Base-by-base conservation (phyloP, 2,329 filamentous ascomycete species). In the Xylaria digitata region DNA sequence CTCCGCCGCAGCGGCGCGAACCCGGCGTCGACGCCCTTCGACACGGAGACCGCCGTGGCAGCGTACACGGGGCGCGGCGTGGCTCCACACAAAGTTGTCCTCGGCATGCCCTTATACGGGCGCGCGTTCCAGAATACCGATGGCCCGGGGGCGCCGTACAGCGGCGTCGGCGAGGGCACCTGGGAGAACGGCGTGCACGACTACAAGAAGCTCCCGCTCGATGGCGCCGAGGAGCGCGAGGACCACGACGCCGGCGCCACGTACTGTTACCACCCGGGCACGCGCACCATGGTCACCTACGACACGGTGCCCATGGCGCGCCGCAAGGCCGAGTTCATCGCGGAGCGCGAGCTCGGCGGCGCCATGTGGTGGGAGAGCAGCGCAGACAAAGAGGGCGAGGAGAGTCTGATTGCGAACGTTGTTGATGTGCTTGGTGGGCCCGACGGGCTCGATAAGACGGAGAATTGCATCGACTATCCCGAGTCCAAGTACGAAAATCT, bases 311-410 rank as follows among this genome's bases (percentile, higher is more conserved):
- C 83, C 2, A 87, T 94, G 78, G 90, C 89, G 3, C 82, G 83
- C 71, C 77, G 81, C 71, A 98, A 97, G 83, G 89, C 89, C 1
- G 81, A 86, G 11, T 97, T 89, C 77, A 87, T 97, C 75, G 86
- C 84, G 75, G 78, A 86, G 21, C 82, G 85, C 50, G 83, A 87
- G 0, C 85, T 97, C 0, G 94, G 94, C 1, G 95, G 95, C 19
- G 93, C 87, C n/a, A 97, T 98, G 94, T 98, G 93, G 93, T 97
- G 94, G 94, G 94, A 97, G 81, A 92, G 89, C 73, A 95, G 91
- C 74, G 90, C 87, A 0, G 95, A 97, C 77, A 90, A 89, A 75
- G 76, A 79, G 2, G 89, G 88, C 0, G 82, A 84, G 0, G 79
- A 85, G 60, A 95, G 92, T 73, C 77, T 97, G 75, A 93, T 94